Evolutionary conservation across 2,329 filamentous ascomycete genomes (phyloP).

Genomic region (Aspergillus brasiliensis): DNA sequence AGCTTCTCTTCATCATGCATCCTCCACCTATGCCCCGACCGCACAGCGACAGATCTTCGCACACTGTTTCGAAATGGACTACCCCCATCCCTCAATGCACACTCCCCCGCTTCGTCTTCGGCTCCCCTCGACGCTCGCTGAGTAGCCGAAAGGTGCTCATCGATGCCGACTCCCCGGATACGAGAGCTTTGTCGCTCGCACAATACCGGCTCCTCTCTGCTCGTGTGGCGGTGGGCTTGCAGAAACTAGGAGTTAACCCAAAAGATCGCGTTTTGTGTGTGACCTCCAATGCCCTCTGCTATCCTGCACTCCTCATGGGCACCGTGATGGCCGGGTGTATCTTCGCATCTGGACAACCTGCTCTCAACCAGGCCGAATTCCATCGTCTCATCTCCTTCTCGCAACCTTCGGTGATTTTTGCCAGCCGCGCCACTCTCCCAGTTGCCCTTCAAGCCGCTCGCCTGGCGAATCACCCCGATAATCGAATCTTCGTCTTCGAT

Average conservation of each 20-base stretch:
- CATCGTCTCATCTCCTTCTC: not conserved
- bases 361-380: not conserved
- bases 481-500: not conserved
- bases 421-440: not conserved
- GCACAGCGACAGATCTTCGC: not conserved
- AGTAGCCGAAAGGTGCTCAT: not conserved
- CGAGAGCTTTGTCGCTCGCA: not conserved
- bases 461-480: not conserved
- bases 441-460: not conserved
- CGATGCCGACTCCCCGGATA: not conserved
- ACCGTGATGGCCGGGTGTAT: not conserved
- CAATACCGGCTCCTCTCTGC: not conserved
- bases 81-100: not conserved
- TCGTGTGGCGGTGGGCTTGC: not conserved
- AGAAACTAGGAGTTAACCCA: not conserved
- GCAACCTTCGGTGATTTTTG: not conserved
- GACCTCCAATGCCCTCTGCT: not conserved
- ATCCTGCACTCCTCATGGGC: not conserved
- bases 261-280: not conserved
- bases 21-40: not conserved
- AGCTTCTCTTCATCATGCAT: not conserved
- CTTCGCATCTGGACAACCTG: not conserved
- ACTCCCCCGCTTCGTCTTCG: not conserved
- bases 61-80: not conserved
- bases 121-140: not conserved